Conservation (phyloP, 805 yeast species). For the Teunomyces kruisii region DNA sequence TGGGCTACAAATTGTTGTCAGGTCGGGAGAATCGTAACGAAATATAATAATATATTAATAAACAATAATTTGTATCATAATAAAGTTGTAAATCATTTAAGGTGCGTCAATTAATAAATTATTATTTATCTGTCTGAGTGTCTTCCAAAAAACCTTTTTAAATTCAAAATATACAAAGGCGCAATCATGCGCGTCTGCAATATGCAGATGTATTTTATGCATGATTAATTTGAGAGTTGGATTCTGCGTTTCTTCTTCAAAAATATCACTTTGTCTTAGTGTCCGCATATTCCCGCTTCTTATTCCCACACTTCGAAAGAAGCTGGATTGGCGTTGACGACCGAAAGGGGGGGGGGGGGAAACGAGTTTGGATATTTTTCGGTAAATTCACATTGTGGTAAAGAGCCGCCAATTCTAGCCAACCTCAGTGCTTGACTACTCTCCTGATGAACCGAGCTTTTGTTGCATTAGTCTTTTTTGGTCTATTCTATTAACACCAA, state of each 20-base stretch:
- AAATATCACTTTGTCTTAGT: not conserved
- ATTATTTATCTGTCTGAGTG: conserved; percentile 1
- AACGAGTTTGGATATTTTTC: not conserved
- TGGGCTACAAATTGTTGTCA: not conserved
- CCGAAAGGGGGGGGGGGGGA: too few relatives aligned
- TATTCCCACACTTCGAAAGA: too few relatives aligned
- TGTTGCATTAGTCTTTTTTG: not conserved
- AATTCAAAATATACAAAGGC: not conserved
- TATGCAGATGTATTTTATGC: conserved; percentile 3
- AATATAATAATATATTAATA: not conserved
- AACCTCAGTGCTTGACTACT: too few relatives aligned
- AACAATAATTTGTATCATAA: not conserved
- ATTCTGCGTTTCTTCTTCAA: conserved; percentile 1
- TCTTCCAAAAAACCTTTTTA: conserved; percentile 3
- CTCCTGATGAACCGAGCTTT: not conserved
- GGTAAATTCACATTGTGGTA: too few relatives aligned
- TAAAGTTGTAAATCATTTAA: not conserved
- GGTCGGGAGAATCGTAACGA: not conserved
- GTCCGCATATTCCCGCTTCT: not conserved
- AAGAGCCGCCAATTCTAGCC: too few relatives aligned
- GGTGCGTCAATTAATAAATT: not conserved
- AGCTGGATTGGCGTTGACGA: too few relatives aligned
- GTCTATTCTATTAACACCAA: too few relatives aligned
- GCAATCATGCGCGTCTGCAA: not conserved
- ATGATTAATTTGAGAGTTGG: not conserved